phyloP scores from a whole-genome alignment of 345 rosid genomes.

The Diplotaxis tenuifolia region DNA sequence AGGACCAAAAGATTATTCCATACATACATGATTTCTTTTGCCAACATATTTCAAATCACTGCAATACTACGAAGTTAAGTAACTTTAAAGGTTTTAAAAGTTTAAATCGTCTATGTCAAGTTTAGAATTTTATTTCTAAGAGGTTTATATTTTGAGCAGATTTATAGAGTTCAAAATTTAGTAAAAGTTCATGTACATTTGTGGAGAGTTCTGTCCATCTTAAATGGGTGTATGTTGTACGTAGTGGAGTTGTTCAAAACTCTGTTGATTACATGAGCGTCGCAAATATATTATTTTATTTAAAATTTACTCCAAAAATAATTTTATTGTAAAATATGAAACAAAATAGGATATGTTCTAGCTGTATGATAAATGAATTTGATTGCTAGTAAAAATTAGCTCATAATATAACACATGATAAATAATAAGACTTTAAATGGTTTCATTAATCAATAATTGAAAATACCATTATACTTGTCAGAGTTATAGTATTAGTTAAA shows the following conservation, averaged over 20 bases:
- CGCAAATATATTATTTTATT: not conserved
- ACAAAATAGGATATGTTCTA: not conserved
- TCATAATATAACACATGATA: too few relatives aligned
- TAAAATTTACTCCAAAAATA: too few relatives aligned
- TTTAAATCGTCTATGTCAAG: not conserved
- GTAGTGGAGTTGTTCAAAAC: not conserved
- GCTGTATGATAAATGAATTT: not conserved
- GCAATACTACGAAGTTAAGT: not conserved
- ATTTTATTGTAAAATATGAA: too few relatives aligned
- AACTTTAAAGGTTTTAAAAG: not conserved
- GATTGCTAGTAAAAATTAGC: too few relatives aligned
- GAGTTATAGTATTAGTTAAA: conserved; percentile 3
- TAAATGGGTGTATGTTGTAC: not conserved
- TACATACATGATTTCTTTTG: too few relatives aligned
- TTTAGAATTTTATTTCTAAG: not conserved
- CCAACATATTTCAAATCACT: not conserved
- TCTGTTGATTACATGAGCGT: not conserved
- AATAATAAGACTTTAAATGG: not conserved
- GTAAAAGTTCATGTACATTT: not conserved
- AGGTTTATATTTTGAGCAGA: not conserved
- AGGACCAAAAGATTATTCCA: conserved; percentile 11
- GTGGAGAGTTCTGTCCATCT: not conserved
- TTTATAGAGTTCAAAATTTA: not conserved
- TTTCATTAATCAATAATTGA: not conserved
- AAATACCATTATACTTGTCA: not conserved